Base-by-base conservation (phyloP, 2,329 filamentous ascomycete species). In the Juglanconis sp. region DNA sequence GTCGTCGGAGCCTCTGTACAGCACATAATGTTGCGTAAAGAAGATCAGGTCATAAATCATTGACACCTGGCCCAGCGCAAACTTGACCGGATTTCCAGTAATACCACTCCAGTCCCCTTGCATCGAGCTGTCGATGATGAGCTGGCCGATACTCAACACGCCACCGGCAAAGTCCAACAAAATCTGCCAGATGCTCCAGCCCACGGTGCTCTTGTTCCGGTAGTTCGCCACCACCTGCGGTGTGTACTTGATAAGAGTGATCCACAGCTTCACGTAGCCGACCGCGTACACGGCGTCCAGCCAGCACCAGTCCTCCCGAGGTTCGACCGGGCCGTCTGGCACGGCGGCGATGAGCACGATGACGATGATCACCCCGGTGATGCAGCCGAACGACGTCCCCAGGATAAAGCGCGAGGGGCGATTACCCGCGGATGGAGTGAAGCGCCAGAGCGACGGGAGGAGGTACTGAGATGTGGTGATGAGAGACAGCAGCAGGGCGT, bases 241-340 rank as follows among this genome's bases (percentile, higher is more conserved):
- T 51, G 91, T 87, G 75, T 97, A 98, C 77, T 99, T 99, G 75
- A 96, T 84, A 32, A 97, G 77, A 0, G 94, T 96, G 65, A 96
- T 85, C 57, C 93, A 74, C 38, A 99, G 81, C 77, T 99, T 99
- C 71, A 96, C 88, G 71, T 96, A 96, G 47, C 91, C 91, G 36
- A 96, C 77, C 11, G 89, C 84, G 69, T 87, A 87, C 53, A 85
- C 79, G 56, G 85, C 79, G 68, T 89, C 87, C 47, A 89, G 81
- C 74, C 81, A 85, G 57, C 82, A 82, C 85, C 85, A 88, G 55
- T 78, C 77, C 46, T 68, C 74, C 34, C 68, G 69, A 3, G 81
- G 74, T 65, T 81, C 70, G 52, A 64, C 62, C 36, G 71, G 68
- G 59, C 73, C 71, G 11, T 74, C 70, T 34, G 71, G 67, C 11